Conservation (phyloP, 179 eudicot species). For the Beta lomatogona region DNA sequence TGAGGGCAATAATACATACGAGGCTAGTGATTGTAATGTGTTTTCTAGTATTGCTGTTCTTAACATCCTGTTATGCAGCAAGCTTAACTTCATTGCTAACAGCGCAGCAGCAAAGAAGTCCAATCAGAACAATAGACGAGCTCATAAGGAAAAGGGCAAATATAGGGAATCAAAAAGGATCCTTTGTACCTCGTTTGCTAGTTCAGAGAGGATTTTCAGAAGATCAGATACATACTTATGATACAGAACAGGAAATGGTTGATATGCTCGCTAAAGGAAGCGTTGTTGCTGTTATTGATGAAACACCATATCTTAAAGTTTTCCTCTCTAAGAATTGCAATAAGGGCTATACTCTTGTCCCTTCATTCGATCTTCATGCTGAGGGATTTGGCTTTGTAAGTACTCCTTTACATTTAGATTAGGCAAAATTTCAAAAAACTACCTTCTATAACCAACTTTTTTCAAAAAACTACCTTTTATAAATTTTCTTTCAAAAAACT, state of each 20-base stretch:
- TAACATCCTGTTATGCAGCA: constrained; percentile 33
- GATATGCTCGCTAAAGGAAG: constrained; percentile 32
- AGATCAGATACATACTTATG: constrained; percentile 17
- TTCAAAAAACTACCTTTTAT: too few relatives aligned
- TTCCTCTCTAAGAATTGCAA: constrained; percentile 35
- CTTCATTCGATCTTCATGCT: constrained; percentile 34
- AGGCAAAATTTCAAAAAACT: too few relatives aligned
- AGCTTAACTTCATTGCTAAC: constrained; percentile 31
- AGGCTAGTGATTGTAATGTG: constrained; percentile 36
- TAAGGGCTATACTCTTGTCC: constrained; percentile 34
- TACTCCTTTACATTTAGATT: background rate
- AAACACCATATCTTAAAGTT: constrained; percentile 34
- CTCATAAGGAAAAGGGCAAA: constrained; percentile 29
- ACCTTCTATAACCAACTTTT: too few relatives aligned
- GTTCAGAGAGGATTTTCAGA: constrained; percentile 29
- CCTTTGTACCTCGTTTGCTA: constrained; percentile 30
- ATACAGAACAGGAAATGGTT: constrained; percentile 30
- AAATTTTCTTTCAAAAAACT: too few relatives aligned
- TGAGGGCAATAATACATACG: constrained; percentile 33
- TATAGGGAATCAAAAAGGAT: constrained; percentile 28
- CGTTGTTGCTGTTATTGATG: constrained; percentile 32
- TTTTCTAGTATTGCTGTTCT: constrained; percentile 30
- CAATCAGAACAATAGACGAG: constrained; percentile 24
- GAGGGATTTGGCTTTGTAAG: constrained; percentile 39
- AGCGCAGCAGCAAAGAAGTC: constrained; percentile 18